phyloP scores from a whole-genome alignment of 139 green algal genomes.

The Zygnema cylindricum region DNA sequence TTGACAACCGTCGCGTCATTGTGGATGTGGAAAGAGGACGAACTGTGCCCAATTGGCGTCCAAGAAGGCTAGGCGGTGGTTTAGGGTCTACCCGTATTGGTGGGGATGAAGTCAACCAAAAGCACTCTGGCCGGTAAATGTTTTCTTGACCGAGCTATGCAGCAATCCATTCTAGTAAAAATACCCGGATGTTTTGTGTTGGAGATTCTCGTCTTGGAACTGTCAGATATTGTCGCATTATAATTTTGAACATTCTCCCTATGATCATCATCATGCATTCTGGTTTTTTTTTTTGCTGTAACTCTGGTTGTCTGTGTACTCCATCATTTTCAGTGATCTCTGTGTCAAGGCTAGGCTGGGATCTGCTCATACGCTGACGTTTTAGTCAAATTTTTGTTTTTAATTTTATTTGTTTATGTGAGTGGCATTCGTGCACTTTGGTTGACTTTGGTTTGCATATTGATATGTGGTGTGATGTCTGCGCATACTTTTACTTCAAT shows the following conservation, averaged over 20 bases:
- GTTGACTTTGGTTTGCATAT: neutral
- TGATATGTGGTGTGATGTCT: neutral
- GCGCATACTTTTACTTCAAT: neutral
- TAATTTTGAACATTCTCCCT: neutral
- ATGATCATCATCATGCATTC: neutral
- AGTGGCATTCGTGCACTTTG: neutral
- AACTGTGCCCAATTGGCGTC: constrained; percentile 66
- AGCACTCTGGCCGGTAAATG: constrained; percentile 32
- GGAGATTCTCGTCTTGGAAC: neutral
- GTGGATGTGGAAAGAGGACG: constrained; percentile 69
- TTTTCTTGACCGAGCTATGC: neutral
- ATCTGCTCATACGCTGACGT: neutral
- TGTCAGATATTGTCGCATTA: neutral
- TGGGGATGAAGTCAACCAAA: constrained; percentile 59
- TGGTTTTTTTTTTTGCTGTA: neutral
- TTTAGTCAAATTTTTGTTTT: neutral
- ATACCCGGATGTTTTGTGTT: neutral
- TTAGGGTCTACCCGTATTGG: constrained; percentile 60
- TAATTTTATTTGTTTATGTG: neutral
- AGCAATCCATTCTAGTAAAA: neutral
- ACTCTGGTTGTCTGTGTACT: neutral
- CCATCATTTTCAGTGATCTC: neutral
- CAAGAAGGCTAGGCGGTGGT: constrained; percentile 64
- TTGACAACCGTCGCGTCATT: constrained; percentile 65
- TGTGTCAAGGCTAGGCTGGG: neutral